These are phyloP conservation scores for Phylloporus scabripes DNA, from an alignment of 768 basidiomycete genomes.

Conservation along the genomic window DNA sequence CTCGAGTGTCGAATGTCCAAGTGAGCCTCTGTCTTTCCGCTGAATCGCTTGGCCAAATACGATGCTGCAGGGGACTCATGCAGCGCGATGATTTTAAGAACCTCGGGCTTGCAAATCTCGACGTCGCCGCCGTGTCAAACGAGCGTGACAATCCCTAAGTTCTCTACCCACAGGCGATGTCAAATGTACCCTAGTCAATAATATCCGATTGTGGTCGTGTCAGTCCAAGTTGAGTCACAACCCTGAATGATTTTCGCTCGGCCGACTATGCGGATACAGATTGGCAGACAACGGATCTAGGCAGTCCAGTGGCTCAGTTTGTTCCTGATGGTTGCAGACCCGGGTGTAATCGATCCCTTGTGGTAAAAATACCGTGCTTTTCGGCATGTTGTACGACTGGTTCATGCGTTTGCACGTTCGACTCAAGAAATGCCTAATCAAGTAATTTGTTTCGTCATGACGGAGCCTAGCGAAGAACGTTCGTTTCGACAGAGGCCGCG, in stretches of 20 bases:
- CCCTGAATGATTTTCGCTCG: not conserved
- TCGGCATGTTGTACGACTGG: not conserved
- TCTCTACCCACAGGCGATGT: not conserved
- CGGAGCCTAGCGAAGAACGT: constrained; percentile 21
- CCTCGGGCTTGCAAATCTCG: constrained; percentile 64
- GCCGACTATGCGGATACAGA: not conserved
- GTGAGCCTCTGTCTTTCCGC: constrained; percentile 39
- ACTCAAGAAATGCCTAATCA: constrained; percentile 13
- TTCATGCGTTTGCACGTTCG: constrained; percentile 16
- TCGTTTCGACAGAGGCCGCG: constrained; percentile 22
- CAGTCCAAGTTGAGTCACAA: not conserved
- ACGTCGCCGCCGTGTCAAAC: constrained; percentile 1
- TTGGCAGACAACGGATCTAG: not conserved
- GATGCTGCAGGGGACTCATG: constrained; percentile 69
- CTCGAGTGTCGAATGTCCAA: constrained; percentile 86
- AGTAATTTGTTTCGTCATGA: constrained; percentile 9
- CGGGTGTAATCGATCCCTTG: not conserved
- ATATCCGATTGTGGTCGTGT: not conserved
- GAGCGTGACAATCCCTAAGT: constrained; percentile 4
- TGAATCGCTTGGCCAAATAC: not conserved
- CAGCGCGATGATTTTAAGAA: constrained; percentile 83
- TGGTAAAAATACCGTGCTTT: not conserved
- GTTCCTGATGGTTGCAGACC: not conserved
- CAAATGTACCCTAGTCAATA: not conserved
- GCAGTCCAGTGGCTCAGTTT: not conserved